Evolutionary conservation across 164 flowering plant genomes (phyloP), one percentile per base, ranked within the genome.

Genomic region (Hamamelis virginiana): DNA sequence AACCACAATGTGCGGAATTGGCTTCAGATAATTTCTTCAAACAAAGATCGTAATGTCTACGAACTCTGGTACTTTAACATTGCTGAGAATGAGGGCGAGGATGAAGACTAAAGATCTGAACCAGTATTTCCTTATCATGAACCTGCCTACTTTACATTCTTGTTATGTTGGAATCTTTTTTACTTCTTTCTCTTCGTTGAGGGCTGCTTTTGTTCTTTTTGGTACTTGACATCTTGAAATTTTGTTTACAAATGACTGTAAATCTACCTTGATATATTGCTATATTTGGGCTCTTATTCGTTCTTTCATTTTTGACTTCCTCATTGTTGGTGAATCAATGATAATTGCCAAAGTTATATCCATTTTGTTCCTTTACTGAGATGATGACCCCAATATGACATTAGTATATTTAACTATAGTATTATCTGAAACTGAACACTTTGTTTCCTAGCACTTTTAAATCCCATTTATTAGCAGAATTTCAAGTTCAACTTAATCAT

Each of bases 1-100:
- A 89, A 89, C 72, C 89, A 87, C 73, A 85, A 89, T 70, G 91
- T 85, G 28, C 72, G 93, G 53, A 91, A 89, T 64, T 89, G 91
- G 91, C 84, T 89, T 53, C 80, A 85, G 27, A 87, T 89, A 44
- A 86, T 89, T 75, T 80, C 93, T 48, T 83, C 91, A 62, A 85
- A 85, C 86, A 85, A 86, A 68, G 93, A 89, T 68, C 78, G 84
- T 22, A 82, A 75, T 68, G 80, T 86, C 13, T 86, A 86, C 53
- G 91, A 87, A 68, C 74, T 89, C 51, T 70, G 87, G 22, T 89
- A 89, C 85, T 89, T 89, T 81, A 85, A 89, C 77, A 87, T 87
- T 77, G 90, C 91, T 25, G 89, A 86, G 72, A 86, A 89, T 55
- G 91, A 87, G 78, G 89, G 78, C 3, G 89, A 86, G 77, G 90